Evolutionary conservation across 306 rosid species (phyloP).

Genomic region (Mucuna pruriens): DNA sequence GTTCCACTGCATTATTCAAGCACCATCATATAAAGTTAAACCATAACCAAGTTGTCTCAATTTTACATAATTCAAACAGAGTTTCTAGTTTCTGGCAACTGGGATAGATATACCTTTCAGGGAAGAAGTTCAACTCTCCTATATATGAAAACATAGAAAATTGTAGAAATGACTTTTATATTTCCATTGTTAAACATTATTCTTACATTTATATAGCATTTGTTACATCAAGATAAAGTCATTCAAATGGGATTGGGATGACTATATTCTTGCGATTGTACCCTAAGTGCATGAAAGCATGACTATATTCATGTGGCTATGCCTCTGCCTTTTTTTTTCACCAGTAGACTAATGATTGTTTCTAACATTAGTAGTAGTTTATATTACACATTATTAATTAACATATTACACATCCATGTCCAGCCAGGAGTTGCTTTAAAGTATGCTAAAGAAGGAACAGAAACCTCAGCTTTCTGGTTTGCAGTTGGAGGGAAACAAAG

Average conservation of each 20-base stretch:
- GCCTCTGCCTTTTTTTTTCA: neutral
- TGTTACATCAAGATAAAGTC: conserved; percentile 10
- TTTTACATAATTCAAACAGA: conserved; percentile 16
- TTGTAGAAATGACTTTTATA: conserved; percentile 6
- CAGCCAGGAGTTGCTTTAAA: conserved; percentile 92
- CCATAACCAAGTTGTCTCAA: conserved; percentile 5
- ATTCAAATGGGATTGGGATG: neutral
- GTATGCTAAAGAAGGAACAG: conserved; percentile 98
- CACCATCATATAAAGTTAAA: conserved; percentile 21
- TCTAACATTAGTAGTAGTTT: neutral
- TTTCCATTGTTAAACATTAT: neutral
- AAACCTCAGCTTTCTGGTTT: conserved; percentile 96
- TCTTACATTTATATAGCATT: neutral
- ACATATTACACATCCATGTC: conserved; percentile 43
- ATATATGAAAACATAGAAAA: neutral
- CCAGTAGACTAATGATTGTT: neutral
- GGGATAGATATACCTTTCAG: neutral
- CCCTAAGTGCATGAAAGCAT: too few relatives aligned
- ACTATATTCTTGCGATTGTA: neutral
- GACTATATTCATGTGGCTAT: too few relatives aligned
- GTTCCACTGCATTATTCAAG: conserved; percentile 15
- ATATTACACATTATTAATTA: conserved; percentile 18
- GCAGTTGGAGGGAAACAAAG: conserved; percentile 95
- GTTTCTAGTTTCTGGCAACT: neutral
- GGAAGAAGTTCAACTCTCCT: conserved; percentile 10